Base-by-base conservation (phyloP, 1,139 yeast genomes). In the Nadsonia commutata region DNA sequence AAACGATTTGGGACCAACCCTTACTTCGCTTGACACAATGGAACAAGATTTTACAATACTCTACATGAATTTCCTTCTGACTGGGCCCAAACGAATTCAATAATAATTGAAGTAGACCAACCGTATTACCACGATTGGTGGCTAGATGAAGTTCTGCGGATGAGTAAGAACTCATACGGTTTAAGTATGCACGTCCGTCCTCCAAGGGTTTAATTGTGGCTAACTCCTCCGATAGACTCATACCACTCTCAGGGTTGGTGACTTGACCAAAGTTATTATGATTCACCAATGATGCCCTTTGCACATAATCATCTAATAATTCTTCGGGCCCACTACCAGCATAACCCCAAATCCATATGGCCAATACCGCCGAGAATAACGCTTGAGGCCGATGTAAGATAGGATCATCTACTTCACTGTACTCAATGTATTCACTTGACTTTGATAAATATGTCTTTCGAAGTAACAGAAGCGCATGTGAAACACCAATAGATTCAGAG, bases 321-420 rank as follows among this genome's bases (percentile, higher is more conserved):
- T 56, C 52, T 9, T 79, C 85, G 0, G 81, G 77, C 0, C 86
- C 86, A 38, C 66, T 65, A 2, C 65, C 54, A 21, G 66, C 63
- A 55, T 62, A 77, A 42, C 71, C 72, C 51, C 69, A 78, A 0
- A 76, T 67, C 80, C 82, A 80, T 2, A 78, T 59, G 31, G 78
- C 65, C 42, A 79, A 54, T 0, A 73, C 63, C 3, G 75, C 68
- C 43, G 74, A 60, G 5, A 74, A 75, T 18, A 79, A 57, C 31
- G 75, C 71, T 50, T 76, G 73, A 19, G 77, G 70, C 39, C 85
- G 64, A 51, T 76, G 75, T 20, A 71, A 60, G 37, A 72, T 65
- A 1, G 75, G 74, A 52, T 78, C 84, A 5, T 64, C 57, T 44
- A 68, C 67, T 0, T 77, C 73, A 41, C 70, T 40, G 67, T 60